Evolutionary conservation across 2,329 filamentous ascomycete species (phyloP).

Genomic region (Ceratocystis variospora): DNA sequence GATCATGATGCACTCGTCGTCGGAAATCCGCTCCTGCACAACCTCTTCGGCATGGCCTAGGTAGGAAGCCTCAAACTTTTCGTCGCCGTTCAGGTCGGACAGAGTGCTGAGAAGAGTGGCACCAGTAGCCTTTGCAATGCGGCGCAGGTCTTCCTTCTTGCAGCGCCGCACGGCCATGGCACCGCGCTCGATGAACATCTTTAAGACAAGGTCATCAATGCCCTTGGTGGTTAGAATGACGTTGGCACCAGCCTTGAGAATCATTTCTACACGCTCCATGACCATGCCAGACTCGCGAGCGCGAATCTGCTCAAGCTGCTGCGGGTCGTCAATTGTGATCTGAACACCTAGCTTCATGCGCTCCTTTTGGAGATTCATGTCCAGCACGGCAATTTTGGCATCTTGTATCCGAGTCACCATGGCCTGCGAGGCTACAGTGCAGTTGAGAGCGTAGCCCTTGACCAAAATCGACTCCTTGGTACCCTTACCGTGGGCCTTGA

Average conservation of each 20-base stretch:
- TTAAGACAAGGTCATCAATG: conserved; percentile 90
- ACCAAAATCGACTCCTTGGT: conserved; percentile 75
- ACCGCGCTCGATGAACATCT: conserved; percentile 85
- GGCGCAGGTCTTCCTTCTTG: conserved; percentile 94
- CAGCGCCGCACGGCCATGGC: conserved; percentile 92
- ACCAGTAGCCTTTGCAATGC: conserved; percentile 91
- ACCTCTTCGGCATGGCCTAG: conserved; percentile 91
- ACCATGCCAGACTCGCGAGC: conserved; percentile 87
- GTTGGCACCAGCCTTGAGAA: conserved; percentile 91
- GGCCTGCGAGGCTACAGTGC: conserved; percentile 93
- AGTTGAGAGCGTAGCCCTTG: conserved; percentile 96
- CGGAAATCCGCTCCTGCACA: conserved; percentile 93
- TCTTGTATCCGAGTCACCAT: conserved; percentile 89
- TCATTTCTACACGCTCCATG: conserved; percentile 89
- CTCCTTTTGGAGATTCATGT: conserved; percentile 98
- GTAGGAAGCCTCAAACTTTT: conserved; percentile 84
- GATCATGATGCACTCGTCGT: conserved; percentile 94
- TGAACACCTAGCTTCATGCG: conserved; percentile 98
- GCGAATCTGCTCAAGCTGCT: conserved; percentile 94
- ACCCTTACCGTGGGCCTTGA: conserved; percentile 96
- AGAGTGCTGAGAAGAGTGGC: conserved; percentile 85
- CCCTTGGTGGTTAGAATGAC: conserved; percentile 96
- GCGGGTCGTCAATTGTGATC: conserved; percentile 93
- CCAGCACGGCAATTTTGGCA: conserved; percentile 90
- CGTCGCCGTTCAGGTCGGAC: conserved; percentile 93